Conservation (phyloP, 1,139 yeast species). For the Yamadazyma aaseri region DNA sequence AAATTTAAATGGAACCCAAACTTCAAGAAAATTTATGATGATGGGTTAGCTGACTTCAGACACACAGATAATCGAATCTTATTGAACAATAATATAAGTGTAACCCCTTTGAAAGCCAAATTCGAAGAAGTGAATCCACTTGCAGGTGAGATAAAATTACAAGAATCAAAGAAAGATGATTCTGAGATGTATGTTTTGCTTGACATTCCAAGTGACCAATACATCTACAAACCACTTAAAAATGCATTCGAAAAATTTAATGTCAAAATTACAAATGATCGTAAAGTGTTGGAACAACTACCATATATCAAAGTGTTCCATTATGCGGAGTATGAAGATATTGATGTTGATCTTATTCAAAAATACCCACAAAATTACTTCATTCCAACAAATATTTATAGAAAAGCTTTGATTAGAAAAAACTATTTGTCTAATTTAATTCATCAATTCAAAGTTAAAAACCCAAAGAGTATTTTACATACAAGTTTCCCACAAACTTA, state of each 20-base stretch:
- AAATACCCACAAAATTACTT: constrained; percentile 47
- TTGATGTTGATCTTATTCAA: constrained; percentile 66
- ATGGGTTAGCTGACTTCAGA: constrained; percentile 50
- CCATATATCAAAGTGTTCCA: constrained; percentile 49
- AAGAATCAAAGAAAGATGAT: constrained; percentile 18
- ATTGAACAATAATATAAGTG: constrained; percentile 56
- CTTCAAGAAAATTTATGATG: constrained; percentile 64
- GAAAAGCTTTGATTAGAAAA: constrained; percentile 87
- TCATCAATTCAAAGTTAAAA: constrained; percentile 66
- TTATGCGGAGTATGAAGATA: constrained; percentile 86
- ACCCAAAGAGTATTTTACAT: constrained; percentile 64
- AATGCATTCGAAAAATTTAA: constrained; percentile 36
- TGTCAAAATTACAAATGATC: constrained; percentile 26
- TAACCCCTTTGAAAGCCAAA: constrained; percentile 80
- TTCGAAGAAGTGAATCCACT: constrained; percentile 57
- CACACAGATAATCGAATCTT: constrained; percentile 59
- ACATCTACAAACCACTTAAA: constrained; percentile 57
- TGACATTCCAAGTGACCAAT: constrained; percentile 41
- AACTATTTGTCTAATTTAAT: constrained; percentile 84
- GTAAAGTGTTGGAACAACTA: constrained; percentile 20
- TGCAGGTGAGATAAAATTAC: constrained; percentile 53
- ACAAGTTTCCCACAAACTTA: constrained; percentile 71
- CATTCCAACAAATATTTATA: constrained; percentile 76
- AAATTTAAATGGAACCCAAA: constrained; percentile 81
- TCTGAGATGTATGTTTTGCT: constrained; percentile 22